Evolutionary conservation across 768 basidiomycete genomes (phyloP), one percentile per base, ranked within the genome.

Genomic region (Tulasnella sp.): DNA sequence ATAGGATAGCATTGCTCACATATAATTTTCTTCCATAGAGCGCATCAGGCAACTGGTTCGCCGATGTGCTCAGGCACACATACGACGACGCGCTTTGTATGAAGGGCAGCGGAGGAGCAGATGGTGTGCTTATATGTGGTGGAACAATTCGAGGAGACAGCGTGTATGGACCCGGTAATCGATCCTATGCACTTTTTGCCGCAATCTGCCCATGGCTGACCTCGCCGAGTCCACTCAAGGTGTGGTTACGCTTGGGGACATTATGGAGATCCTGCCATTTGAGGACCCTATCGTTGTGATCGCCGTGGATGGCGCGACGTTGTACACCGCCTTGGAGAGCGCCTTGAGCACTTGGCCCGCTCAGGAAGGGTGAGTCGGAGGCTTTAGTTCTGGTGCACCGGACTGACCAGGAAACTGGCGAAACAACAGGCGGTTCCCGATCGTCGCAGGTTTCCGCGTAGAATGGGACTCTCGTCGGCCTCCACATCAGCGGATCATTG

Each of bases 141-240:
- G 95, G 95, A 10, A 94, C 93, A 0, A 84, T 96, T 67, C 89
- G 95, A 71, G 95, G 95, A 6, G 95, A 97, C 82, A 91, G 92
- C 0, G 85, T 88, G 2, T 96, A 96, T 84, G 92, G 93, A 0
- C 90, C 94, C 80, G 95, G 93, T 92, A 29, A 74, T n/a, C 39
- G n/a, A 40, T 29, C 29, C 42, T 23, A 6, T 37, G 16, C 75
- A 16, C 44, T 32, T 71, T 51, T 20, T 51, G 20, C 11, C 11
- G 51, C 20, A 10, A 51, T n/a, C 13, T 55, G 20, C 73, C 37
- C 1, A 37, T 73, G n/a, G 44, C 46, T 61, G 35, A 57, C 18
- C 69, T 51, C 77, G 48, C 0, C 11, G 44, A 18, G 1, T 44
- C 69, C 23, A 1, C 72, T 16, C 44, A 70, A 92, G 93, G 95